Percentiles rank a stretch among this genome's conserved stretches.
Evolutionary conservation across 306 rosid species (phyloP).

Genomic region (Rosa rugosa): DNA sequence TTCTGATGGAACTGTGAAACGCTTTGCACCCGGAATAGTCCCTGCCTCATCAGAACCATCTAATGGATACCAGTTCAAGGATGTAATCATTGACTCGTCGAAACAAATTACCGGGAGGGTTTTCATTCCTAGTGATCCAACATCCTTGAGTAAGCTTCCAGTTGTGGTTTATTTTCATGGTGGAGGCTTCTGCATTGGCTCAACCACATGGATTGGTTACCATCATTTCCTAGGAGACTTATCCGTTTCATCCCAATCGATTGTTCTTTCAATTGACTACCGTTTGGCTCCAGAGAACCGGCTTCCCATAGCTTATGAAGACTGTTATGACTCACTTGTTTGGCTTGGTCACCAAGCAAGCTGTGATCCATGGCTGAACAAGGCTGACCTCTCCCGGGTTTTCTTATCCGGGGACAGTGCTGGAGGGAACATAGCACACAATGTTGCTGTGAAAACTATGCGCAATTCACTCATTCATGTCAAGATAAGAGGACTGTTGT

Average conservation of each 20-base stretch:
- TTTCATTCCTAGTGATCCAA: constrained; percentile 46
- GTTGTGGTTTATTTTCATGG: constrained; percentile 81
- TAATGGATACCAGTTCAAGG: constrained; percentile 57
- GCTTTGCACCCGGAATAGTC: constrained; percentile 46
- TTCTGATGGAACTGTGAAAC: constrained; percentile 70
- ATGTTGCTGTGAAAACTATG: constrained; percentile 54
- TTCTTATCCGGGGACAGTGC: constrained; percentile 89
- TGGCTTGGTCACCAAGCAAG: constrained; percentile 51
- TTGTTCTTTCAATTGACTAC: constrained; percentile 68
- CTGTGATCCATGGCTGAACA: constrained; percentile 52
- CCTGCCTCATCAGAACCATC: constrained; percentile 34
- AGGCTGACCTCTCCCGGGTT: constrained; percentile 56
- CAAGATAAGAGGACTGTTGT: constrained; percentile 54
- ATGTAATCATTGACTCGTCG: constrained; percentile 51
- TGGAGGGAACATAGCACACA: constrained; percentile 80
- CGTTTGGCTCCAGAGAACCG: constrained; percentile 80
- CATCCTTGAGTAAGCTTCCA: constrained; percentile 36
- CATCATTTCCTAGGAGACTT: constrained; percentile 63
- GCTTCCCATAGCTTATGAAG: constrained; percentile 74
- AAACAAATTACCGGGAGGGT: constrained; percentile 61
- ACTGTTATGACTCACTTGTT: constrained; percentile 57
- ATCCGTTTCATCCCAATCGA: constrained; percentile 43
- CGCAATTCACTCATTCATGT: constrained; percentile 17
- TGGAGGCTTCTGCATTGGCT: constrained; percentile 91
- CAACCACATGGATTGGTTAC: constrained; percentile 84